A percentile compares a stretch with the other conserved stretches of the same genome.
Evolutionary conservation across 495 filamentous ascomycete genomes (phyloP).

Genomic region (Penicillium angulare): DNA sequence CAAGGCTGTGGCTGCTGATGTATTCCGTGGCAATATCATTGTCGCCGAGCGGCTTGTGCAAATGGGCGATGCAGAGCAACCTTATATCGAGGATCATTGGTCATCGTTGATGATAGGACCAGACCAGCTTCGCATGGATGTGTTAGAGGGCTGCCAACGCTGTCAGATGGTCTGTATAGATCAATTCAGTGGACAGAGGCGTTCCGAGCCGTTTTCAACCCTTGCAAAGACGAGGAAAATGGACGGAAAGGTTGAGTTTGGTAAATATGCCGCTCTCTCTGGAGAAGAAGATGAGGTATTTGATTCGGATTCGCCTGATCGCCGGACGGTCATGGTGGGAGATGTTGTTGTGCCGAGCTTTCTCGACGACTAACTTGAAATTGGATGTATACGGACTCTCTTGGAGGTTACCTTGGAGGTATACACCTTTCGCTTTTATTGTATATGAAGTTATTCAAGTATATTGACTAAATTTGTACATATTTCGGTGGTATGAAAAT

Average conservation of each 20-base stretch:
- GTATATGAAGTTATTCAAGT: too few species aligned
- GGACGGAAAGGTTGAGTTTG: conserved; percentile 82
- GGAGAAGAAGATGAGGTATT: conserved; percentile 12
- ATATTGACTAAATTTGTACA: too few species aligned
- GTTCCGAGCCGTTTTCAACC: conserved; percentile 84
- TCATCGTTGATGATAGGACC: conserved; percentile 36
- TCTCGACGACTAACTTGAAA: conserved; percentile 11
- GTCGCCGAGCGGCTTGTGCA: conserved; percentile 53
- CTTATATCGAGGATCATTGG: conserved; percentile 57
- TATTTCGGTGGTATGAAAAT: too few species aligned
- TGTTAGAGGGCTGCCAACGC: conserved; percentile 77
- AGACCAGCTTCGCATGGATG: conserved; percentile 51
- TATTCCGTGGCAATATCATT: conserved; percentile 84
- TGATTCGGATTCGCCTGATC: conserved; percentile 15
- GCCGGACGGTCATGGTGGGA: conserved; percentile 41
- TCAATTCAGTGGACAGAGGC: conserved; percentile 72
- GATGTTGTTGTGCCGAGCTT: conserved; percentile 38
- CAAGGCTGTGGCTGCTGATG: conserved; percentile 63
- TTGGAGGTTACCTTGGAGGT: too few species aligned
- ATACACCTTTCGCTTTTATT: too few species aligned
- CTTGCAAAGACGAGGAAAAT: conserved; percentile 80
- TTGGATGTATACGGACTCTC: not conserved
- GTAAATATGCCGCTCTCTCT: conserved; percentile 62
- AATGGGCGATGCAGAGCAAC: conserved; percentile 42
- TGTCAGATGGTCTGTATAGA: conserved; percentile 97